These are phyloP conservation scores for Nemania sp. DNA, from an alignment of 2,329 filamentous ascomycete species.

Conservation along the genomic window DNA sequence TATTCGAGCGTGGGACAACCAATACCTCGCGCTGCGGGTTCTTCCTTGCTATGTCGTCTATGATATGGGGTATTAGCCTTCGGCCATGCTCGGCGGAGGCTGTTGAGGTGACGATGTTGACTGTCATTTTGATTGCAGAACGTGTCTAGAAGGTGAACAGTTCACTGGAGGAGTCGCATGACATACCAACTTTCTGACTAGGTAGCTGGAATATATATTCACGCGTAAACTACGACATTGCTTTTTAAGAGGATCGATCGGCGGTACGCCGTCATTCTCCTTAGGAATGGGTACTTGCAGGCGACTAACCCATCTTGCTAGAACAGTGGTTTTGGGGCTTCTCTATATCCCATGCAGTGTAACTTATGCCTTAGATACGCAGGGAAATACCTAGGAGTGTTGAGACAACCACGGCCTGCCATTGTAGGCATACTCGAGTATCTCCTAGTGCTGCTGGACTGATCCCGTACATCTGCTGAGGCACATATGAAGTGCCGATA, in stretches of 20 bases:
- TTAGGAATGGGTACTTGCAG: background rate
- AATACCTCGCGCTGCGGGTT: slow-evolving; percentile 51
- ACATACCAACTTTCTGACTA: background rate
- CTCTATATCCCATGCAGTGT: background rate
- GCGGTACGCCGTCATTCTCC: background rate
- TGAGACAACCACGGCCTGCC: background rate
- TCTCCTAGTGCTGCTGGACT: background rate
- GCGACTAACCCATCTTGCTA: background rate
- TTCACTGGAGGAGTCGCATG: background rate
- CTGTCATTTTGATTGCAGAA: background rate
- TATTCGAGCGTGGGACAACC: slow-evolving; percentile 48
- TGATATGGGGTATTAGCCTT: slow-evolving; percentile 53
- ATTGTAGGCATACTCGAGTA: background rate
- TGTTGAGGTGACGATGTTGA: slow-evolving; percentile 13
- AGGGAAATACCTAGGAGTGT: background rate
- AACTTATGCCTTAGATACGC: background rate
- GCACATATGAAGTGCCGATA: background rate
- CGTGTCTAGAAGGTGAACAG: background rate
- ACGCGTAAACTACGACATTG: background rate
- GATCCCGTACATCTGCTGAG: background rate
- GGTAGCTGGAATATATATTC: slow-evolving; percentile 5
- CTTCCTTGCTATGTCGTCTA: slow-evolving; percentile 52
- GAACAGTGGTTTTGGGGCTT: slow-evolving; percentile 14
- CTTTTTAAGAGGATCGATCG: background rate
- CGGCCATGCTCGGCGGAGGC: slow-evolving; percentile 22